Evolutionary conservation across 192 early-diverging fungal species (phyloP).

Genomic region (Backusella macrospora): DNA sequence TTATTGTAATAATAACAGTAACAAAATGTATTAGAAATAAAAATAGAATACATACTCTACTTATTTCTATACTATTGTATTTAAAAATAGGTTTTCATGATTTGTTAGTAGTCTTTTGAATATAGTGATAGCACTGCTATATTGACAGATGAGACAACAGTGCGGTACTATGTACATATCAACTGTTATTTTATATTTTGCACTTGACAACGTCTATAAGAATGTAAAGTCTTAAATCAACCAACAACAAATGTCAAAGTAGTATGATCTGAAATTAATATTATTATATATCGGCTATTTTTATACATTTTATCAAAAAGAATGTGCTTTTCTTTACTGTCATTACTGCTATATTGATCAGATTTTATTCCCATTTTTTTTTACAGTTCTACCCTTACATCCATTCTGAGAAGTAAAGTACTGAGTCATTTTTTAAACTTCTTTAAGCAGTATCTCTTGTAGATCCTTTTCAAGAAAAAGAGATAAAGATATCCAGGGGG

Average conservation of each 20-base stretch:
- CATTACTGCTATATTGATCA: background rate
- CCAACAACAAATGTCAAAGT: too few relatives aligned
- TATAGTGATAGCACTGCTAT: too few relatives aligned
- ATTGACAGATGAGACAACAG: constrained; percentile 7
- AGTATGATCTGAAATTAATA: too few relatives aligned
- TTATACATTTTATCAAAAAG: background rate
- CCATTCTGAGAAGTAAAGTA: background rate
- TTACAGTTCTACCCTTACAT: background rate
- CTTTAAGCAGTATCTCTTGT: background rate
- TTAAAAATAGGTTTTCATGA: background rate
- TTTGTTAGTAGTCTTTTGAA: background rate
- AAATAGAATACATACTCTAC: too few relatives aligned
- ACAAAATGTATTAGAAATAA: too few relatives aligned
- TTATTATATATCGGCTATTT: background rate
- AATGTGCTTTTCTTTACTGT: background rate
- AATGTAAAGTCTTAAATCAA: too few relatives aligned
- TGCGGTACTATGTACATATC: too few relatives aligned
- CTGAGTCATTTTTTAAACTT: constrained; percentile 11
- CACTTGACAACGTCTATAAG: too few relatives aligned
- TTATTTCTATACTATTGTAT: background rate
- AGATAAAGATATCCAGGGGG: background rate
- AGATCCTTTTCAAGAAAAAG: constrained; percentile 3
- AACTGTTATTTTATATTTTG: too few relatives aligned
- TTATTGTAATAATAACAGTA: too few relatives aligned
- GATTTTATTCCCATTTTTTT: background rate